Base-by-base conservation (phyloP, 2,329 filamentous ascomycete species). In the Orbilia ellipsospora region DNA sequence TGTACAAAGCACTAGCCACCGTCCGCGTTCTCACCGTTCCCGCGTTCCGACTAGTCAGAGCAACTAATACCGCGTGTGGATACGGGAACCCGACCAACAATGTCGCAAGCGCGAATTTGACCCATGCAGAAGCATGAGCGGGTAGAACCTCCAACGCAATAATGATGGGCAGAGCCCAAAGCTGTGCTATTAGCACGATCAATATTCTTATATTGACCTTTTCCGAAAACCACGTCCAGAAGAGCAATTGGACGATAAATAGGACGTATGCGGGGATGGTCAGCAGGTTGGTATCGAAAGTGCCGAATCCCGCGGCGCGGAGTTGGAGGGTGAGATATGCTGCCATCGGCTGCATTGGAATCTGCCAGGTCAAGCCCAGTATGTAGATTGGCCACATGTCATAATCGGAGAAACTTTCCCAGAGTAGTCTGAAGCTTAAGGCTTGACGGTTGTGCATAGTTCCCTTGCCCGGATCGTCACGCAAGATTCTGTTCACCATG, bases 1-100 rank as follows among this genome's bases (percentile, higher is more conserved):
- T 90, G 81, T 90, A 90, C n/a, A 88, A 82, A 0, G 87, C 88
- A 0, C 88, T 86, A 0, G 87, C 87, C 0, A 91, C 87, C 0
- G 89, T 87, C 5, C 89, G 83, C 4, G 87, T 88, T 10, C 88
- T 84, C 8, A 91, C 88, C 0, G 86, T 84, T 77, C 89, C 88
- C 1, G 88, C 86, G 79, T 90, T 91, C 61, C 88, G 85, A 1
- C 87, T 88, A 1, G 86, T 88, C 81, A 88, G 86, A 0, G 85
- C 88, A 0, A 90, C 88, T 1, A 88, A 81, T 31, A 90, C 86
- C 0, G 88, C 87, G 78, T 90, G 85, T 80, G 67, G 79, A 78
- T 88, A 88, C 0, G 87, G 87, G 67, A 88, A 87, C 0, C 85
- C 85, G 0, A 87, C 80, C 0, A 88, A 79, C 0, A 85, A 81